Percentiles rank a stretch among this genome's conserved stretches.
phyloP scores from a whole-genome alignment of 495 filamentous ascomycete species.

The Chaetomium fimeti region DNA sequence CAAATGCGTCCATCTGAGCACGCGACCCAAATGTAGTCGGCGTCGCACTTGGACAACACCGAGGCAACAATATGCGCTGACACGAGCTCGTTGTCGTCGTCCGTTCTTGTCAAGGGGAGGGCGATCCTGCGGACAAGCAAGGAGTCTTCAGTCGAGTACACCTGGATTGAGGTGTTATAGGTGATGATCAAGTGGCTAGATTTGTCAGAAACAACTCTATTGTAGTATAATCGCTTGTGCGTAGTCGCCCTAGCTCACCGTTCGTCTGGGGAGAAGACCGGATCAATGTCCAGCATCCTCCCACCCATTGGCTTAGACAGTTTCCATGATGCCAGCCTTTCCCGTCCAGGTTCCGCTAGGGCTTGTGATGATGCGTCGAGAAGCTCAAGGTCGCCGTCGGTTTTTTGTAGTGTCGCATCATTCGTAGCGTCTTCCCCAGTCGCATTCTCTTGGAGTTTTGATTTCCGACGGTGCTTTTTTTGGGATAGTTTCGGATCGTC shows the following conservation, averaged over 20 bases:
- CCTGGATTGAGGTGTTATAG: conserved; percentile 62
- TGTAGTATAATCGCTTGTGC: background rate
- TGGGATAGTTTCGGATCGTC: conserved; percentile 30
- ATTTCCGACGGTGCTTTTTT: conserved; percentile 35
- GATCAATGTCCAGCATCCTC: conserved; percentile 69
- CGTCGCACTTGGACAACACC: conserved; percentile 56
- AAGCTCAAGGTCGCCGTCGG: conserved; percentile 22
- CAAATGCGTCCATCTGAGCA: conserved; percentile 64
- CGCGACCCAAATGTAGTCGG: conserved; percentile 66
- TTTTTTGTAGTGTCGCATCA: background rate
- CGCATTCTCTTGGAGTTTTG: conserved; percentile 20
- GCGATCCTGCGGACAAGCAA: conserved; percentile 66
- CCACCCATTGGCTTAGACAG: conserved; percentile 64
- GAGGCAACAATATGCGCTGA: conserved; percentile 52
- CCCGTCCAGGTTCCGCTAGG: background rate
- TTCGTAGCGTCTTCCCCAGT: background rate
- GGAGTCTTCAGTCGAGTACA: conserved; percentile 79
- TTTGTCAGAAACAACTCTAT: conserved; percentile 34
- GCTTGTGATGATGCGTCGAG: conserved; percentile 20
- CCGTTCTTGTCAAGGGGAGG: conserved; percentile 32
- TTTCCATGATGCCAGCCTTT: conserved; percentile 48
- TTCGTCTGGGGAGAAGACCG: conserved; percentile 76
- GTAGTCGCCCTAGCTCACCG: conserved; percentile 54
- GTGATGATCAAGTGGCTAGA: conserved; percentile 65
- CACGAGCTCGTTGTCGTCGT: conserved; percentile 24